Conservation (phyloP, 169 alveolate genomes). For the Babesia ovata region DNA sequence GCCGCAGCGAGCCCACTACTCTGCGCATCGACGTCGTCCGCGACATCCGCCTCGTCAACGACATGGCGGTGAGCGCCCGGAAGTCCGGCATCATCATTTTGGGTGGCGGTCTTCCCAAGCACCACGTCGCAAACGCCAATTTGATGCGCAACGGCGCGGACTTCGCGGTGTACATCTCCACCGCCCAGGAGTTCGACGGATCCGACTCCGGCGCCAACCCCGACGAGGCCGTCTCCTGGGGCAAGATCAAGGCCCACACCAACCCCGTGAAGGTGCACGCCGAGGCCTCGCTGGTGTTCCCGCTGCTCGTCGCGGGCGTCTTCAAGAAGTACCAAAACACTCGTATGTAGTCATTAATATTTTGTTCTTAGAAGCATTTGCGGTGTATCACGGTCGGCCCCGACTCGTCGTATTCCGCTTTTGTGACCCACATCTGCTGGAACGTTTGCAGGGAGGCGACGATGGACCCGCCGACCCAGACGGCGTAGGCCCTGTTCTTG, state of each 20-base stretch:
- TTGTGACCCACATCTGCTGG: slow-evolving; percentile 98
- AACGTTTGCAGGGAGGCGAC: slow-evolving; percentile 94
- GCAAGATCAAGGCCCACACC: slow-evolving; percentile 94
- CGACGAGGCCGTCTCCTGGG: slow-evolving; percentile 99
- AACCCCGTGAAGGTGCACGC: slow-evolving; percentile 96
- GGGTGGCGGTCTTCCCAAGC: slow-evolving; percentile 99
- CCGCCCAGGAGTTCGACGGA: slow-evolving; percentile 98
- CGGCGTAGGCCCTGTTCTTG: slow-evolving; percentile 43
- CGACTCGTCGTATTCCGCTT: slow-evolving; percentile 96
- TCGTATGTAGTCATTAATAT: slow-evolving; percentile 4
- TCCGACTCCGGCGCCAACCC: slow-evolving; percentile 99
- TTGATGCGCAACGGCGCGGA: slow-evolving; percentile 99
- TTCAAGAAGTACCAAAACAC: slow-evolving; percentile 81
- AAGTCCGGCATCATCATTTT: slow-evolving; percentile 95
- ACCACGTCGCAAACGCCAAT: slow-evolving; percentile 99
- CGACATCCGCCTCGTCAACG: slow-evolving; percentile 93
- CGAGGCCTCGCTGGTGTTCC: slow-evolving; percentile 93
- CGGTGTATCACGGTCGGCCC: slow-evolving; percentile 98
- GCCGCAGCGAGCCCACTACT: slow-evolving; percentile 70
- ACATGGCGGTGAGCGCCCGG: slow-evolving; percentile 89
- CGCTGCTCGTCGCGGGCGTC: slow-evolving; percentile 93
- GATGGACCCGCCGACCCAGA: slow-evolving; percentile 99
- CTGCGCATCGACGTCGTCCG: slow-evolving; percentile 91
- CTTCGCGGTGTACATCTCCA: slow-evolving; percentile 95
- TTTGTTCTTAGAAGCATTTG: slow-evolving; percentile 89